Base-by-base conservation (phyloP, 768 basidiomycete species). In the Dioszegia hungarica region DNA sequence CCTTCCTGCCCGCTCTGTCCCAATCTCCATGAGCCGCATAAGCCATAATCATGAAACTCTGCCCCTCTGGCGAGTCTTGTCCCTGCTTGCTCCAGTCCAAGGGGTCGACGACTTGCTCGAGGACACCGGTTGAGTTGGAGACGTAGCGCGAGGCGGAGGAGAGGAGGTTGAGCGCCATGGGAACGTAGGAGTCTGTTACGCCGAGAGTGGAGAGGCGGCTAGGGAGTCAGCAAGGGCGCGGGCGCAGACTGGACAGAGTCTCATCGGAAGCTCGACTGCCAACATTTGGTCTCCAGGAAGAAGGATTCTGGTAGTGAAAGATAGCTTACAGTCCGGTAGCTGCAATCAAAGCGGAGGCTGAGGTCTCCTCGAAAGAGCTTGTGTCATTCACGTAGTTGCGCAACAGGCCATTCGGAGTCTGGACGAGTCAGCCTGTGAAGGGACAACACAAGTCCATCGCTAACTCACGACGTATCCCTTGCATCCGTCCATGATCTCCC, bases 21-120 rank as follows among this genome's bases (percentile, higher is more conserved):
- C 69, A 77, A 24, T 70, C 65, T 44, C 62, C 60, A 48, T 70
- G 73, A 27, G 68, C 75, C 2, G 64, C 61, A 61, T 75, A 70
- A 29, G 71, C 72, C 48, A 77, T 53, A 15, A 74, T 46, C 9
- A 73, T 60, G 49, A 77, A 77, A 15, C 62, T 65, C 54, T 77
- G 75, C 2, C 68, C 75, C 51, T 77, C 75, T 1, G 64, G 78
- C 68, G 55, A 77, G 46, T 56, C 49, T 20, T 54, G 55, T 14
- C 75, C 78, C 29, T 68, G 67, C 10, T 61, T 57, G 47, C 53
- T 50, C 67, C 77, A 79, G 39, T 60, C 62, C 22, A 76, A 59
- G 2, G 79, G 79, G 58, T 80, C 68, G 28, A 78, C 77, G 5
- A 78, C 73, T 17, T 77, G 74, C 20, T 69, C 75, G 17, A 79